Evolutionary conservation across 768 basidiomycete species (phyloP).

Genomic region (Chalciporus chontae): DNA sequence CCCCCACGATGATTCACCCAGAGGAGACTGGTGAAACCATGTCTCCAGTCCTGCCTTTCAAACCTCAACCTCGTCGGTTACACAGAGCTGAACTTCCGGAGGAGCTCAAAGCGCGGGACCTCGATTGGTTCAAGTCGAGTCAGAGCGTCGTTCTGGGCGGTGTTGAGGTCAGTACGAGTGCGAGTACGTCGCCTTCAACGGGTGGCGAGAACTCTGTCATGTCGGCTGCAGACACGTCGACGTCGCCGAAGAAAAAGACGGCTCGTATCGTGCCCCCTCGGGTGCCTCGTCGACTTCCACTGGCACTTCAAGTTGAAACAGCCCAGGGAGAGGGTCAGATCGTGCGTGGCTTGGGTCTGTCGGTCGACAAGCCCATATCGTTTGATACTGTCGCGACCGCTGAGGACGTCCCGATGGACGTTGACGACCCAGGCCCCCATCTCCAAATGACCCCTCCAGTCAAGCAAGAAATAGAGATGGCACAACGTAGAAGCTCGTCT

Average conservation of each 20-base stretch:
- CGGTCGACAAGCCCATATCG: neutral
- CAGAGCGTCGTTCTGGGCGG: neutral
- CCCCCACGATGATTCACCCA: neutral
- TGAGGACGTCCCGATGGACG: conserved; percentile 1
- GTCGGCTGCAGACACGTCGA: neutral
- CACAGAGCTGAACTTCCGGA: conserved; percentile 21
- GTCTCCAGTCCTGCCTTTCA: conserved; percentile 4
- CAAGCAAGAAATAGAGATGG: neutral
- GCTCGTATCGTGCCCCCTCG: conserved; percentile 25
- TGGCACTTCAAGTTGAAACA: neutral
- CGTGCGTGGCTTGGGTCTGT: neutral
- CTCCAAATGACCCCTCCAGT: neutral
- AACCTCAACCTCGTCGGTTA: conserved; percentile 27
- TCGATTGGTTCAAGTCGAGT: conserved; percentile 27
- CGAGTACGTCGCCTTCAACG: neutral
- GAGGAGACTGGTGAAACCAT: neutral
- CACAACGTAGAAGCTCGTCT: neutral
- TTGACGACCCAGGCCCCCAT: neutral
- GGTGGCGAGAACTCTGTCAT: neutral
- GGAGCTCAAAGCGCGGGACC: conserved; percentile 26
- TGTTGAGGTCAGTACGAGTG: neutral
- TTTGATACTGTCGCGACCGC: neutral
- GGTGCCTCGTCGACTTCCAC: conserved; percentile 17
- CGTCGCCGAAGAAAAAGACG: conserved; percentile 16
- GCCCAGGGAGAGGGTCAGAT: neutral